These are phyloP conservation scores for Sporothrix protearum DNA, from an alignment of 2,329 filamentous ascomycete genomes.

Conservation along the genomic window DNA sequence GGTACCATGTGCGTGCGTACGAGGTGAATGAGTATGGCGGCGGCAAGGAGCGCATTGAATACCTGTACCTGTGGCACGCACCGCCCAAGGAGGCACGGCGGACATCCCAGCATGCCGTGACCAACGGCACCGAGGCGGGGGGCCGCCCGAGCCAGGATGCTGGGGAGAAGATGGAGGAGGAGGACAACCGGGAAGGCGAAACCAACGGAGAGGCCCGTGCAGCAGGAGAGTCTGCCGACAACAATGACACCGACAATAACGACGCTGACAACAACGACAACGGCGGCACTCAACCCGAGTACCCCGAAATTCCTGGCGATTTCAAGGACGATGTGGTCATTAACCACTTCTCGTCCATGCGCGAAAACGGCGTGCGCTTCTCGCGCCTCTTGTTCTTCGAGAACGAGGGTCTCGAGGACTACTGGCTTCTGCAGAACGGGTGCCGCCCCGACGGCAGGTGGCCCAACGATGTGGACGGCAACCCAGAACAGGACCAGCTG, in stretches of 20 bases:
- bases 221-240: neutral
- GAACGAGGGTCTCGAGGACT: neutral
- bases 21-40: neutral
- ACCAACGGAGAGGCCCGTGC: neutral
- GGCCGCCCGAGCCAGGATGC: neutral
- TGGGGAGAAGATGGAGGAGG: neutral
- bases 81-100: neutral
- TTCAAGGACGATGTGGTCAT: conserved; percentile 29
- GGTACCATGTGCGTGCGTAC: conserved; percentile 7
- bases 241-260: neutral
- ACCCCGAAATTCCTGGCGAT: neutral
- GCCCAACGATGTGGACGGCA: conserved; percentile 20
- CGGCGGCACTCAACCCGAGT: neutral
- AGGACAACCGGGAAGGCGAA: neutral
- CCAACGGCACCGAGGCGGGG: neutral
- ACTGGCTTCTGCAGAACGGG: neutral
- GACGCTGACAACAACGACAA: neutral
- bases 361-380: conserved; percentile 23
- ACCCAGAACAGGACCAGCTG: conserved; percentile 16
- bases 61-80: conserved; percentile 26
- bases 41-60: neutral
- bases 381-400: conserved; percentile 25
- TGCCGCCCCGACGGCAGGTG: conserved; percentile 21
- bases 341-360: conserved; percentile 20
- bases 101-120: neutral